phyloP scores from a whole-genome alignment of 192 early-diverging fungal species.

The Podila clonocystis region DNA sequence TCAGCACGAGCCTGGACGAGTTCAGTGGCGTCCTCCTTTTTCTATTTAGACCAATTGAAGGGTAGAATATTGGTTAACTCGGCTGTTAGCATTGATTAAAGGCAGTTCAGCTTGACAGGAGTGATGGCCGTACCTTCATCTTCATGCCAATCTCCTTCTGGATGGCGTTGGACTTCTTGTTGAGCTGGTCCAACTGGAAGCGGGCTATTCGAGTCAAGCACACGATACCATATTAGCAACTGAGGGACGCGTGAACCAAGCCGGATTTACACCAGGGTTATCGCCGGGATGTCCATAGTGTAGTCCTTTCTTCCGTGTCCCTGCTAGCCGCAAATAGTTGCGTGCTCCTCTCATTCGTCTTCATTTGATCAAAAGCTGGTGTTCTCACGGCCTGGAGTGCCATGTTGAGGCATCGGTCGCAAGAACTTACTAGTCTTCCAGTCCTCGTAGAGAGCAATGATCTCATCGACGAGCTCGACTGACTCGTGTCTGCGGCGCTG shows the following conservation, averaged over 20 bases:
- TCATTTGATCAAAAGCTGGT: neutral
- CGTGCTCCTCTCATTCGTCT: neutral
- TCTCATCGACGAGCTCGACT: slow-evolving; percentile 90
- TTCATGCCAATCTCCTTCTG: slow-evolving; percentile 91
- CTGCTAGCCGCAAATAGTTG: neutral
- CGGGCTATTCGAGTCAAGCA: slow-evolving; percentile 60
- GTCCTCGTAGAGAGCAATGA: slow-evolving; percentile 88
- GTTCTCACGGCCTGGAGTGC: neutral
- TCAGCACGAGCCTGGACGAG: slow-evolving; percentile 81
- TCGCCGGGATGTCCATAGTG: no score
- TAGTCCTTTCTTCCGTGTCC: no score
- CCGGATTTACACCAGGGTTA: no score
- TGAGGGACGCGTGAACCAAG: no score
- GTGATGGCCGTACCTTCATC: slow-evolving; percentile 72
- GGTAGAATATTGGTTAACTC: neutral
- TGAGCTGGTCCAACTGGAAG: slow-evolving; percentile 88
- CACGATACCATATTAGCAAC: no score
- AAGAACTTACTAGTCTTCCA: slow-evolving; percentile 83
- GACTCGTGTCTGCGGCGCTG: slow-evolving; percentile 88
- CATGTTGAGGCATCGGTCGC: neutral
- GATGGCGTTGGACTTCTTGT: slow-evolving; percentile 91
- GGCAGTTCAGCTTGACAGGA: no score
- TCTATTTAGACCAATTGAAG: slow-evolving; percentile 14
- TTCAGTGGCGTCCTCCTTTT: slow-evolving; percentile 84
- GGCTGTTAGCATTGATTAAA: no score